phyloP scores from a whole-genome alignment of 2,329 filamentous ascomycete species.

The Teratosphaeria gauchensis region DNA sequence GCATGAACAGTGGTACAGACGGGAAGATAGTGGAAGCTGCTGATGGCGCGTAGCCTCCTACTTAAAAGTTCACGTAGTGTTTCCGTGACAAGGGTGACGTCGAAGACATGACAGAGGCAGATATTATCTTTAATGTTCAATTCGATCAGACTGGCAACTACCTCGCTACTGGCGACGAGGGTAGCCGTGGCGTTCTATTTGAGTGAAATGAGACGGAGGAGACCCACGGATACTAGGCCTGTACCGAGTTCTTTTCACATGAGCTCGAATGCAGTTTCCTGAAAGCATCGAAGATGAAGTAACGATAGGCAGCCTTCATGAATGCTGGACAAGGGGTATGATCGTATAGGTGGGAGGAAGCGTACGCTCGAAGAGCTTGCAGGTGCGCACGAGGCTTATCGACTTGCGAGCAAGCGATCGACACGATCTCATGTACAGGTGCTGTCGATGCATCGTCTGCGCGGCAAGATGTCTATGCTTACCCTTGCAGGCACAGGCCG shows the following conservation, averaged over 20 bases:
- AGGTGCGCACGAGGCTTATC: too few species aligned
- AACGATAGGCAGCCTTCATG: too few species aligned
- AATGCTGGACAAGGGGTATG: too few species aligned
- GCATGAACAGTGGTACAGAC: neutral
- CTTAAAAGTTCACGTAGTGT: conserved; percentile 99
- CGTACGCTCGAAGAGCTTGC: too few species aligned
- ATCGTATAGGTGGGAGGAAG: too few species aligned
- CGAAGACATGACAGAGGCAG: conserved; percentile 95
- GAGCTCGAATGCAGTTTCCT: conserved; percentile 99
- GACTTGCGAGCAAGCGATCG: too few species aligned
- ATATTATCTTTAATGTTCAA: conserved; percentile 86
- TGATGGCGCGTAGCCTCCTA: conserved; percentile 65
- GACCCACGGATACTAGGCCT: conserved; percentile 99
- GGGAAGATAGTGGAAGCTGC: conserved; percentile 91
- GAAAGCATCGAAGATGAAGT: conserved; percentile 98
- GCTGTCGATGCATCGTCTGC: too few species aligned
- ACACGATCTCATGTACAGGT: too few species aligned
- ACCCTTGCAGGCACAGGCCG: too few species aligned
- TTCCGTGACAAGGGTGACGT: conserved; percentile 99
- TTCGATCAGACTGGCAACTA: conserved; percentile 88
- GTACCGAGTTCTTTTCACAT: conserved; percentile 99
- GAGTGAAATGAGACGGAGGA: conserved; percentile 99
- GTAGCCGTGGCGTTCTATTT: conserved; percentile 74
- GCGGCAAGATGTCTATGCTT: too few species aligned
- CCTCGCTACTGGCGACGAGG: conserved; percentile 82